phyloP scores from a whole-genome alignment of 1,284 basidiomycete species.

The Ustilago lituana region DNA sequence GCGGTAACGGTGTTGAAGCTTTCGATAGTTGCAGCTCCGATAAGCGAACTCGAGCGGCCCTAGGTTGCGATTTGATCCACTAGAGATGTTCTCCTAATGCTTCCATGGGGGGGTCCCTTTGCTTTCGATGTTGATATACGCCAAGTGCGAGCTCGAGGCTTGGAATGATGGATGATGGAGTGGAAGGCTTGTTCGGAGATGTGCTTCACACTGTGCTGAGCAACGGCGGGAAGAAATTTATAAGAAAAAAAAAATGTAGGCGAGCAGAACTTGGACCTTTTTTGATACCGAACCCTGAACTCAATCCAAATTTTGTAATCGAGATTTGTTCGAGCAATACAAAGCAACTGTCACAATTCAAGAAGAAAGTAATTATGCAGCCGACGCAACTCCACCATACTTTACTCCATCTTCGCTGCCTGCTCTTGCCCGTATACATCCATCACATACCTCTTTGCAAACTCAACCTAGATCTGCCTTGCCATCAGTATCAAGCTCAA shows the following conservation, averaged over 20 bases:
- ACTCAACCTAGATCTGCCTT: slow-evolving; percentile 1
- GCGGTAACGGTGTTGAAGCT: not conserved
- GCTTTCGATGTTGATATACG: no score
- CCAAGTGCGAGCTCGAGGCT: no score
- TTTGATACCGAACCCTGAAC: slow-evolving; percentile 27
- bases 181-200: not conserved
- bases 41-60: no score
- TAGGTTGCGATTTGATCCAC: no score
- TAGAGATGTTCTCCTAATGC: no score
- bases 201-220: slow-evolving; percentile 6
- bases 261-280: slow-evolving; percentile 8
- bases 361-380: no score
- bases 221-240: not conserved
- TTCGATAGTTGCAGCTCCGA: no score
- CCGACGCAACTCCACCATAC: slow-evolving; percentile 7
- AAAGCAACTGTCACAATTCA: no score
- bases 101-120: no score
- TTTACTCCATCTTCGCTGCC: not conserved
- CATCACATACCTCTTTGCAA: not conserved
- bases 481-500: not conserved
- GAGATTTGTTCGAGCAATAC: slow-evolving; percentile 21
- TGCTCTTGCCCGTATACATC: not conserved
- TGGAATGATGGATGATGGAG: not conserved
- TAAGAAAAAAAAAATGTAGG: slow-evolving; percentile 13
- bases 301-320: slow-evolving; percentile 6